A percentile compares a stretch with the other conserved stretches of the same genome.
Conservation (phyloP, 257 asterid species). For the Apocynum venetum region DNA sequence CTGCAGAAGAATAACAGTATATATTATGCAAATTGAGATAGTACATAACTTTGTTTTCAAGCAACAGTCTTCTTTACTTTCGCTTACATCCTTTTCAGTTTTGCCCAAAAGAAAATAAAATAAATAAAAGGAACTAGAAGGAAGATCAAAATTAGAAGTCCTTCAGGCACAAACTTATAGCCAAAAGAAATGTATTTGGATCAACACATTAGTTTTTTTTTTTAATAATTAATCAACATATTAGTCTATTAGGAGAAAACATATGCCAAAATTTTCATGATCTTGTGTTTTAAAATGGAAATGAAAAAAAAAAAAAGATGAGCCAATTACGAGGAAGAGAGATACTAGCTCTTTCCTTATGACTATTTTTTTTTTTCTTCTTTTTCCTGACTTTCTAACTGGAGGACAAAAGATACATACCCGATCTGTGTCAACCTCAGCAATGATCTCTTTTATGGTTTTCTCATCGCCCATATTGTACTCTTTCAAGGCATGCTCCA, state of each 20-base stretch:
- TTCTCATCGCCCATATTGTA: conserved; percentile 79
- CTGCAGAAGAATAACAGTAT: conserved; percentile 33
- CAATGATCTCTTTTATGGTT: conserved; percentile 83
- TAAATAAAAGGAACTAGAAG: neutral
- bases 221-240: neutral
- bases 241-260: neutral
- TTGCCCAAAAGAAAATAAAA: neutral
- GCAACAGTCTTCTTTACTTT: neutral
- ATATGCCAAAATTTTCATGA: neutral
- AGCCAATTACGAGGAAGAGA: neutral
- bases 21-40: conserved; percentile 1
- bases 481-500: conserved; percentile 74
- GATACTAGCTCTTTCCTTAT: neutral
- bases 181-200: neutral
- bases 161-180: neutral
- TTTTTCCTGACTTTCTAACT: neutral
- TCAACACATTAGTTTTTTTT: neutral
- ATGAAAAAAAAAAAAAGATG: neutral
- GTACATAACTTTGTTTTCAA: neutral
- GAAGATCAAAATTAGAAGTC: neutral
- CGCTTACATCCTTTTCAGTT: neutral
- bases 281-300: neutral
- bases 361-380: neutral
- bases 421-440: conserved; percentile 85
- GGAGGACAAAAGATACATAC: conserved; percentile 32